Conservation (phyloP, 2,329 filamentous ascomycete genomes). For the Nemania abortiva region DNA sequence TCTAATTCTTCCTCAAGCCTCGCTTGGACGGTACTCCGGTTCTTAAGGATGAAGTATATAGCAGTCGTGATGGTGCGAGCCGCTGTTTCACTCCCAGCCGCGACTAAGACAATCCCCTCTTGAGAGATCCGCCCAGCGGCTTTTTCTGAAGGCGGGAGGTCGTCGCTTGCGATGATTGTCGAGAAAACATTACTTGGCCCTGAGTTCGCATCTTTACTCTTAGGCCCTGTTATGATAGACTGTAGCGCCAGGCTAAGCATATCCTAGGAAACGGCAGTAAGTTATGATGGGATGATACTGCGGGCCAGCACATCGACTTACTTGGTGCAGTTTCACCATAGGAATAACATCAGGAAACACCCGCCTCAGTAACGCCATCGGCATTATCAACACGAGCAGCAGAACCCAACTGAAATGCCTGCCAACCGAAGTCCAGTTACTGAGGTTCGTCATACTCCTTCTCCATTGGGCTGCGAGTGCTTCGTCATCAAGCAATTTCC, state of each 20-base stretch:
- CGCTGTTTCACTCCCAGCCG: constrained; percentile 14
- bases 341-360: constrained; percentile 2
- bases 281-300: too few relatives aligned
- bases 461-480: constrained; percentile 6
- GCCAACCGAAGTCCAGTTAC: constrained; percentile 14
- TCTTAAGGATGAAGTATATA: neutral
- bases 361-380: constrained; percentile 1
- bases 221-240: too few relatives aligned
- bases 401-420: constrained; percentile 24
- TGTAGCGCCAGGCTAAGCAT: too few relatives aligned
- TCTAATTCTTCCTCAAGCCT: neutral
- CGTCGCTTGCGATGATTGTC: neutral
- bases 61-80: neutral
- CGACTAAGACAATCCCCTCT: constrained; percentile 6
- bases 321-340: constrained; percentile 10
- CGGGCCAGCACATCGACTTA: neutral
- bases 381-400: constrained; percentile 5
- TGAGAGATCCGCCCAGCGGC: constrained; percentile 7
- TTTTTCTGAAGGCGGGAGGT: constrained; percentile 9
- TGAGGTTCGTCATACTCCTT: neutral
- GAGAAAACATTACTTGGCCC: neutral
- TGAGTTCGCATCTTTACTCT: too few relatives aligned
- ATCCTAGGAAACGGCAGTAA: too few relatives aligned
- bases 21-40: neutral
- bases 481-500: constrained; percentile 20